Base-by-base conservation (phyloP, 148 eudicot genomes). In the Chenopodium formosanum region DNA sequence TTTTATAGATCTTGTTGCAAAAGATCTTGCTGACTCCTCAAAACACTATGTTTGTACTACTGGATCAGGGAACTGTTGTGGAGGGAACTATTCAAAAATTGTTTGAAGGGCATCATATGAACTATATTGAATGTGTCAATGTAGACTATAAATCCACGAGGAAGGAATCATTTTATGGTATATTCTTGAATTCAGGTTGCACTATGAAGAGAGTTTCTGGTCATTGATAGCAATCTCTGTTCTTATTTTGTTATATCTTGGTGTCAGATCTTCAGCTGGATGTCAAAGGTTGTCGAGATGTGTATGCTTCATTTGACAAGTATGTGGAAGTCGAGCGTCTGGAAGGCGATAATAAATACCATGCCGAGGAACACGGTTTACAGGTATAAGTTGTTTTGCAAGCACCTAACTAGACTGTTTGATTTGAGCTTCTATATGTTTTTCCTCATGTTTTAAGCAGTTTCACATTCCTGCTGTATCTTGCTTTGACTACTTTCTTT, bases 61-160 rank as follows among this genome's bases (percentile, higher is more conserved):
- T 88, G 82, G 84, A 70, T 25, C 89, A 97, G 99, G 98, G 98
- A 82, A 97, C 98, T 78, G 99, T 97, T 83, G 99, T 97, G 71
- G 99, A 97, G 87, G 99, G 98, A 67, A 93, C 99, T 62, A 94
- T 97, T 86, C 99, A 97, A 58, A 82, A 92, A 83, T 86, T 97
- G 77, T 97, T 97, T 80, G 99, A 94, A 87, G 99, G 99, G 80
- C 95, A 97, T 86, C 97, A 90, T 48, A 97, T 97, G 98, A 97
- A 92, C 82, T 94, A 94, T 82, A 94, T 96, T 52, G 99, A 96
- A 76, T 97, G 99, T 81, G 90, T 97, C 70, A 97, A 97, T 84
- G 99, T 97, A 77, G 97, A 97, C 84, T 91, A 88, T 82, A 92
- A 91, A 80, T 97, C 97, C 19, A 94, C 97, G 14, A 92, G 99